phyloP scores from a whole-genome alignment of 2,329 filamentous ascomycete genomes.

The Aureobasidium vineae region DNA sequence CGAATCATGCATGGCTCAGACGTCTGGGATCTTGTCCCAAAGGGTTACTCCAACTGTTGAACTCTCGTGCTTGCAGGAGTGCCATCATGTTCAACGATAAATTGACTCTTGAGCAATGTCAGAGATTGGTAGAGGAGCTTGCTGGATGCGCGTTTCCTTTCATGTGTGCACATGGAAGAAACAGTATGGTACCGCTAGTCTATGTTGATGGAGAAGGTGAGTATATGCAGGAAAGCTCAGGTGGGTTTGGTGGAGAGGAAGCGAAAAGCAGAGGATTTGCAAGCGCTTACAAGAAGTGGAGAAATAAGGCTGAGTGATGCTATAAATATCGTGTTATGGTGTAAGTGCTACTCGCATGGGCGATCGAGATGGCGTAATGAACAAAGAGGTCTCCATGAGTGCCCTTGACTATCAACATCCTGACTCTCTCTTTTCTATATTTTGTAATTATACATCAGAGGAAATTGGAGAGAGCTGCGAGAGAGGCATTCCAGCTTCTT shows the following conservation, averaged over 20 bases:
- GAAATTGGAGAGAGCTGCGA: too few relatives aligned
- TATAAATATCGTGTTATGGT: too few relatives aligned
- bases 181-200: slow-evolving; percentile 51
- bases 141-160: slow-evolving; percentile 69
- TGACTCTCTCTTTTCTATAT: too few relatives aligned
- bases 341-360: too few relatives aligned
- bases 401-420: too few relatives aligned
- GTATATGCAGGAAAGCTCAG: not conserved
- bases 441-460: too few relatives aligned
- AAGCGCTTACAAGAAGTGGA: slow-evolving; percentile 18
- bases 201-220: slow-evolving; percentile 29
- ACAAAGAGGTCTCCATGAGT: too few relatives aligned
- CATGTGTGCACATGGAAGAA: slow-evolving; percentile 74
- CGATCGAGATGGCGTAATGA: too few relatives aligned
- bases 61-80: slow-evolving; percentile 73
- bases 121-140: slow-evolving; percentile 56
- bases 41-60: slow-evolving; percentile 71
- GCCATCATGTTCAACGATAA: slow-evolving; percentile 85
- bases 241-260: not conserved
- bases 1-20: slow-evolving; percentile 54
- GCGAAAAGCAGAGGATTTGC: not conserved
- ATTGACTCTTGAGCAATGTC: slow-evolving; percentile 59
- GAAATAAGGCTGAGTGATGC: not conserved
- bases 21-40: slow-evolving; percentile 68
- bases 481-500: too few relatives aligned